Evolutionary conservation across 257 asterid species (phyloP), one percentile per base, ranked within the genome.

Genomic region (Nicotiana undulata): DNA sequence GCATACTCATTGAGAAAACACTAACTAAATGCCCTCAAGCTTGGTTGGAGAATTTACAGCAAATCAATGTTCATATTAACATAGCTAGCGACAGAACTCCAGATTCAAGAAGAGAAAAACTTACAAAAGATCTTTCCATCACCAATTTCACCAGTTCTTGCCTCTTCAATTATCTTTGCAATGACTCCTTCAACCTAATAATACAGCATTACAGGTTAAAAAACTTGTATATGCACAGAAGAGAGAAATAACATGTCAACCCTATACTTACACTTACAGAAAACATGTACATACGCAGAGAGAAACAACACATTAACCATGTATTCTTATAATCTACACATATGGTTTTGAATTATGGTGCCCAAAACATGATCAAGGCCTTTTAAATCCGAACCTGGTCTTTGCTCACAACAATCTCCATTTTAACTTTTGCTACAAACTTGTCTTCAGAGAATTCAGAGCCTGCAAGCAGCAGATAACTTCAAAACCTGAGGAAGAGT

Each of bases 61-160:
- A 52, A 16, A 76, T 31, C 31, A 61, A 70, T n/a, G 9, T n/a
- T 64, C 46, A 72, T 72, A 28, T 72, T 55, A 15, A 63, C 72
- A 63, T 6, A 63, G 31, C 22, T 63, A 28, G 22, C 7, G 11
- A 63, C 11, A 63, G 46, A 70, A 22, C 64, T 78, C n/a, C 32
- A 67, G 63, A 60, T 24, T 20, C 3, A 61, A 40, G 74, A 83
- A 37, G 53, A 56, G 29, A 44, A 8, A 64, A 75, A 78, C 93
- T 89, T 89, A 95, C 99, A 56, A 85, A 95, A 95, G 75, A 95
- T 95, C 92, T 95, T 95, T 64, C 99, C 98, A 80, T 95, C 99
- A 2, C 98, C 99, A 80, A 95, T 95, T 86, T 95, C 99, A 79
- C 99, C 98, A 60, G 99, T 95, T 70, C 97, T 91, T 81, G 99